Evolutionary conservation across 208 protist species (phyloP).

Genomic region (Leishmania gerbilli): DNA sequence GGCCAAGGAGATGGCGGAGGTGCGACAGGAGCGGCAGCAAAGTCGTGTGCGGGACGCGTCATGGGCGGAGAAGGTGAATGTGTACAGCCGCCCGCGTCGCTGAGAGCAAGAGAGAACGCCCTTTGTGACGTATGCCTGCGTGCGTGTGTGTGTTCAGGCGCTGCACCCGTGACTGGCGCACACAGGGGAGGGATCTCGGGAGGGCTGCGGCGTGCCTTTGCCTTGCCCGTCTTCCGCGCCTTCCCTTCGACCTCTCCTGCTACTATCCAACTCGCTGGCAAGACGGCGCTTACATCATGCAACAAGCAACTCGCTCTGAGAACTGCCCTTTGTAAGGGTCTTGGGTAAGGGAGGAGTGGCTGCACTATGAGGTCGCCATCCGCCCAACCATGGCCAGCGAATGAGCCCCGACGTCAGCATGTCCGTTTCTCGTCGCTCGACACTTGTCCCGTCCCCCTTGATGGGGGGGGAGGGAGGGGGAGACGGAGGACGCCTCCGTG

Average conservation of each 20-base stretch:
- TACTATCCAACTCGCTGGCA: background rate
- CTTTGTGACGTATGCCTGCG: background rate
- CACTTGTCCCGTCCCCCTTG: background rate
- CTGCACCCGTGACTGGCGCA: background rate
- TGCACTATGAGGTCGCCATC: background rate
- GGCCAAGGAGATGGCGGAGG: constrained; percentile 42
- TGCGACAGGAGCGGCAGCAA: constrained; percentile 44
- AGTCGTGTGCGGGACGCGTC: constrained; percentile 53
- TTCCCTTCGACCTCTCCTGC: background rate
- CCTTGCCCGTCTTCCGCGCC: background rate
- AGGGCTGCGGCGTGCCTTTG: background rate
- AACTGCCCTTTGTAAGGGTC: background rate
- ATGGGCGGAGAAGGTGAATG: constrained; percentile 56
- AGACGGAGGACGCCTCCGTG: background rate
- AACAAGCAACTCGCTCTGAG: background rate
- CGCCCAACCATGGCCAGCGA: background rate
- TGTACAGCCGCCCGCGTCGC: constrained; percentile 30
- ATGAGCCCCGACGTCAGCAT: background rate
- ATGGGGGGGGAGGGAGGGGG: background rate
- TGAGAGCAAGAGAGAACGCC: background rate
- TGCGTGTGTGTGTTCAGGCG: background rate
- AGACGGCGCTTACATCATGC: background rate
- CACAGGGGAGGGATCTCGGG: background rate
- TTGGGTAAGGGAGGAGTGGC: background rate
- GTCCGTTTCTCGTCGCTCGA: background rate